Base-by-base conservation (phyloP, 768 basidiomycete species). In the Agrocybe chaxingu region DNA sequence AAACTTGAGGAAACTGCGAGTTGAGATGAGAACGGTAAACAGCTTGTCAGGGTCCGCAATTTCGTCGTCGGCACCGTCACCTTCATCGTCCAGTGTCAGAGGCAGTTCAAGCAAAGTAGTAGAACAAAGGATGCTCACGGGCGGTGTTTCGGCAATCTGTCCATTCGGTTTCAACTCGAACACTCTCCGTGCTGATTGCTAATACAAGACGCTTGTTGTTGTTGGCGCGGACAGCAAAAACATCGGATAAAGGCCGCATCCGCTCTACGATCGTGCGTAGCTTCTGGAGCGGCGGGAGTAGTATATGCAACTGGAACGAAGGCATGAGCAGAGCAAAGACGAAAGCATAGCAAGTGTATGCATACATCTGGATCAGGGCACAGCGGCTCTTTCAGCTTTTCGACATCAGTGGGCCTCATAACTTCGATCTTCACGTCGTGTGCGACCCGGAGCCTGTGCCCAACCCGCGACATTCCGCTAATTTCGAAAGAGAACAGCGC, bases 351-450 rank as follows among this genome's bases (percentile, higher is more conserved):
- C 43, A 37, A 35, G 16, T 38, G 11, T 11, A 47, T 10, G 71
- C 80, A 57, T 57, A 91, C 92, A 52, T 94, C 88, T 11, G 92
- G 89, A 30, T 88, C 85, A 1, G 92, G 92, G 61, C 92, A 94
- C 57, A 89, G 65, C 1, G 92, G 92, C 62, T 94, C 92, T 24
- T 71, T 76, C 48, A 94, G 75, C 53, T 75, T 80, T 13, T 78
- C 82, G 8, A 89, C 80, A 50, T 94, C 92, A 0, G 72, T 70
- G 1, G 86, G 86, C 50, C 81, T 81, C 80, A 91, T 77, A 7
- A 95, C 84, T 44, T 88, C 87, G 50, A 94, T 87, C 56, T 79
- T 78, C 29, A 94, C 88, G 59, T 93, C 91, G 62, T 95, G 91
- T 0, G 79, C 72, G 16, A 94, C 80, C 40, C 78, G 75, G 36